These are phyloP conservation scores for Mycena leptocephala DNA, from an alignment of 768 basidiomycete genomes.

Conservation along the genomic window DNA sequence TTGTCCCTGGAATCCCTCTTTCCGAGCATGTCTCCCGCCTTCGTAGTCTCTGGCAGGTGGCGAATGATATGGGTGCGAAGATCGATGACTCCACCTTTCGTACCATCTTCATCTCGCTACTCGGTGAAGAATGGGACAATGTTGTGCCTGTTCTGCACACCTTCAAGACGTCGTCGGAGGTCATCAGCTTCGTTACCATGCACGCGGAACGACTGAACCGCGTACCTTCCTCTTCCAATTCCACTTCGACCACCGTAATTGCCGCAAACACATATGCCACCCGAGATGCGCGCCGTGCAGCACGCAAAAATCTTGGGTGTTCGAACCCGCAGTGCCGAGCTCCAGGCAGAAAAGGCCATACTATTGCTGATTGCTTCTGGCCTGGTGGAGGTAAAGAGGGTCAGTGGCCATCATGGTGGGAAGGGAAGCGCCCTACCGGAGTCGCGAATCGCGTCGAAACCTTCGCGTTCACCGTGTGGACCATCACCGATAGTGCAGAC, in stretches of 20 bases:
- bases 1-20: too few species aligned
- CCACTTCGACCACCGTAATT: not conserved
- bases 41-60: too few species aligned
- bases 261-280: not conserved
- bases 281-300: constrained; percentile 7
- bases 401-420: constrained; percentile 22
- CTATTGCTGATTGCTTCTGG: constrained; percentile 21
- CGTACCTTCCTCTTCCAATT: too few species aligned
- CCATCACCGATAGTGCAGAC: not conserved
- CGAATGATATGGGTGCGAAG: too few species aligned
- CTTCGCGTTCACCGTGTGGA: too few species aligned
- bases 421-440: not conserved
- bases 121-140: too few species aligned
- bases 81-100: too few species aligned
- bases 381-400: too few species aligned
- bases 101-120: too few species aligned
- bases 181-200: constrained; percentile 17
- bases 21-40: too few species aligned
- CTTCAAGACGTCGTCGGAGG: constrained; percentile 15
- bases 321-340: constrained; percentile 7
- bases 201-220: not conserved
- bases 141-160: too few species aligned
- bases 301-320: constrained; percentile 8
- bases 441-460: not conserved
- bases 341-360: not conserved